Evolutionary conservation across 2,329 filamentous ascomycete species (phyloP).

Genomic region (Apiospora phragmitis): DNA sequence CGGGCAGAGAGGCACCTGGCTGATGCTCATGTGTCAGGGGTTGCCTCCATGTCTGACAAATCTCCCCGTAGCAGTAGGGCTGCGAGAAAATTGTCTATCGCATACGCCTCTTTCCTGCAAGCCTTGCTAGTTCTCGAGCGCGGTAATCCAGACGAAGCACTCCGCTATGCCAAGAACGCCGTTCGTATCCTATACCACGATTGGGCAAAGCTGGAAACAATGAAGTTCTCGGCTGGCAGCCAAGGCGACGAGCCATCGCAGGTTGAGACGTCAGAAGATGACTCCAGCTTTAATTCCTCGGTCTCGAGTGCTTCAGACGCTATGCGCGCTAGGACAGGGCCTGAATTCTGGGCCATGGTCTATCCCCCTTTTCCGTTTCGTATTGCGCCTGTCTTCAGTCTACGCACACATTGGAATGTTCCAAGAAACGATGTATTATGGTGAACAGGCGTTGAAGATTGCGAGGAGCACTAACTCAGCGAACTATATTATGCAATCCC

Average conservation of each 20-base stretch:
- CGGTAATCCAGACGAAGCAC: slow-evolving; percentile 59
- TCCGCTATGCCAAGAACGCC: slow-evolving; percentile 57
- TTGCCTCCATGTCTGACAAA: slow-evolving; percentile 24
- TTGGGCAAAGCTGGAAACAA: slow-evolving; percentile 53
- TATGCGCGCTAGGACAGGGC: slow-evolving; percentile 44
- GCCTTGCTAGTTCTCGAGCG: slow-evolving; percentile 65
- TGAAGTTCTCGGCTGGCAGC: slow-evolving; percentile 22
- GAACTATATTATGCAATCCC: slow-evolving; percentile 55
- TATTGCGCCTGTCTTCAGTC: slow-evolving; percentile 73
- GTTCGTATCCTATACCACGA: slow-evolving; percentile 58
- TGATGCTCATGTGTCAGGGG: slow-evolving; percentile 40
- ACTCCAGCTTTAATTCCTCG: slow-evolving; percentile 30
- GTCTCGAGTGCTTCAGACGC: slow-evolving; percentile 24
- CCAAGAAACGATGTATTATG: slow-evolving; percentile 85
- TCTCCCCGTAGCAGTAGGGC: slow-evolving; percentile 37
- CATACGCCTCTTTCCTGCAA: slow-evolving; percentile 63
- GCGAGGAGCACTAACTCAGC: slow-evolving; percentile 67
- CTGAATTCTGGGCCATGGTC: slow-evolving; percentile 79
- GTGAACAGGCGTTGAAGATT: slow-evolving; percentile 79
- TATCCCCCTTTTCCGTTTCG: slow-evolving; percentile 70
- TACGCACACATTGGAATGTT: slow-evolving; percentile 86
- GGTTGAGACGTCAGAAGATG: slow-evolving; percentile 24
- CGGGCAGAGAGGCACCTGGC: slow-evolving; percentile 52
- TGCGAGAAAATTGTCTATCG: slow-evolving; percentile 52
- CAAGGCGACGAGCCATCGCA: slow-evolving; percentile 27